Evolutionary conservation across 306 rosid genomes (phyloP).

Genomic region (Styphnolobium japonicum): DNA sequence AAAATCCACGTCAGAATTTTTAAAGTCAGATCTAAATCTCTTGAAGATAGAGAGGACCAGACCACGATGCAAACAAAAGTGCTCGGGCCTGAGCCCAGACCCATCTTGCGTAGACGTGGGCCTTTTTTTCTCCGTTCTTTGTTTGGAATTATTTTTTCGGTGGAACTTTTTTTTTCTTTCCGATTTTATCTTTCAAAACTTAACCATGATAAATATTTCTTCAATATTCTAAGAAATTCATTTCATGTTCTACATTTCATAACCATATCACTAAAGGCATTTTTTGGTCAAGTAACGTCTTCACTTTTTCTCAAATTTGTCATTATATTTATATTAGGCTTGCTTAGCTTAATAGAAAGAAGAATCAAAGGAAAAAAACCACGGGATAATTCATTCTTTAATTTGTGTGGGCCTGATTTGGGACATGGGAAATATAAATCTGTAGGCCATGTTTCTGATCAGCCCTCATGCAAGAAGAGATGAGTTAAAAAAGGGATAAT

Average conservation of each 20-base stretch:
- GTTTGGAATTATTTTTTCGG: neutral
- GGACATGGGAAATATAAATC: constrained; percentile 13
- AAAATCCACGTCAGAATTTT: constrained; percentile 16
- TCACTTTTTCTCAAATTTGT: constrained; percentile 16
- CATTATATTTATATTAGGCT: neutral
- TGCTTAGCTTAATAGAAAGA: neutral
- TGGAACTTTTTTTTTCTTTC: neutral
- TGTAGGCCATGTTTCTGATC: constrained; percentile 2
- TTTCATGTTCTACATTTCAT: neutral
- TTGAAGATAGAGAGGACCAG: neutral
- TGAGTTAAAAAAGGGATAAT: neutral
- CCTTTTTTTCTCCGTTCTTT: neutral
- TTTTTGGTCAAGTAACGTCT: neutral
- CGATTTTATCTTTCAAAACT: neutral
- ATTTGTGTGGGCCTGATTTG: neutral
- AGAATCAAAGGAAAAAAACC: neutral
- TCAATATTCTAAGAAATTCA: neutral
- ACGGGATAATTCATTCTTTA: neutral
- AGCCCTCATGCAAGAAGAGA: constrained; percentile 2
- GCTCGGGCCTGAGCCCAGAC: constrained; percentile 30
- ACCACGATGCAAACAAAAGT: neutral
- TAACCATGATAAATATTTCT: neutral
- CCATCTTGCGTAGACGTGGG: neutral
- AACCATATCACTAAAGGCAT: neutral
- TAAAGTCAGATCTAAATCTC: constrained; percentile 10